Evolutionary conservation across 768 basidiomycete genomes (phyloP).

Genomic region (Imleria badia): DNA sequence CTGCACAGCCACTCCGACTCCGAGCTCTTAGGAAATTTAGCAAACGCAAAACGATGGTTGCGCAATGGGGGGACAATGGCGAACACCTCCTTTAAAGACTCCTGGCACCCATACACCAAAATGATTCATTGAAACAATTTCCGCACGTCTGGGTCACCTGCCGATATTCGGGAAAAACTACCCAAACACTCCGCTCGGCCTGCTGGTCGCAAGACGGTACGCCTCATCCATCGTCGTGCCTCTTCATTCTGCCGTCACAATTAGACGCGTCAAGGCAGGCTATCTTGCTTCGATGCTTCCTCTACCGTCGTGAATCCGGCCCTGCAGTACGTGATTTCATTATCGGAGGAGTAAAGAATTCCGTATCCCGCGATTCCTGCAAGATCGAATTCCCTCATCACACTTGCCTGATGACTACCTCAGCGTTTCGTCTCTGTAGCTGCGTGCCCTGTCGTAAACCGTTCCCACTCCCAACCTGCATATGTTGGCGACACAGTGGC

Average conservation of each 20-base stretch:
- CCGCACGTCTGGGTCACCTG: constrained; percentile 1
- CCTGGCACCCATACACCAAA: constrained; percentile 7
- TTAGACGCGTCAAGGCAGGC: background rate
- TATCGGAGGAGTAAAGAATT: background rate
- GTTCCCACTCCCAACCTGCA: constrained; percentile 15
- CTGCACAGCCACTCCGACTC: constrained; percentile 3
- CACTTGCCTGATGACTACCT: constrained; percentile 2
- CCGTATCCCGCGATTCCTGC: background rate
- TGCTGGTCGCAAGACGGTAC: background rate
- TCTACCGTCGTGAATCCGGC: background rate
- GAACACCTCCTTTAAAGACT: background rate
- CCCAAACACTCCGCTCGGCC: background rate
- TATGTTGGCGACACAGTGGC: background rate
- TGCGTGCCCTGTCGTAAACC: constrained; percentile 13
- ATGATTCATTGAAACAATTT: constrained; percentile 9
- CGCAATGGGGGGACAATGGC: background rate
- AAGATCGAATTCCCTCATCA: background rate
- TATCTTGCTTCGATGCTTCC: background rate
- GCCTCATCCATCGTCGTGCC: background rate
- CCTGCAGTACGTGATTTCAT: constrained; percentile 16
- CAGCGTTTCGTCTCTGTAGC: constrained; percentile 10
- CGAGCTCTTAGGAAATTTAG: background rate
- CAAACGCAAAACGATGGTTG: background rate
- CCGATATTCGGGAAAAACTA: background rate
- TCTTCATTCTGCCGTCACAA: background rate